Conservation (phyloP, 2,329 filamentous ascomycete genomes). For the Epichloe gansuensis region DNA sequence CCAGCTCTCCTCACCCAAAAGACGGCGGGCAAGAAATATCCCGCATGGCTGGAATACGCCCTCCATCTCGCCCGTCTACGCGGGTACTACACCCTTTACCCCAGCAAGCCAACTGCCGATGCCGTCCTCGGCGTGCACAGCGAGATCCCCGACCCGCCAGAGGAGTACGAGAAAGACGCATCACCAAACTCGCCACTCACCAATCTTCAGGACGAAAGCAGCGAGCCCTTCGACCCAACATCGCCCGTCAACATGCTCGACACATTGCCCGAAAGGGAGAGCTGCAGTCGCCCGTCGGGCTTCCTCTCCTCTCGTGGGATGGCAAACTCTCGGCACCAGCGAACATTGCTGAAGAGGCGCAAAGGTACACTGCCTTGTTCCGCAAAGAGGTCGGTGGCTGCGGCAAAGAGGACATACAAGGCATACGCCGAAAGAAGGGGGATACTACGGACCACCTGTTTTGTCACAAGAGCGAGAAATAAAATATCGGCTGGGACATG, state of each 20-base stretch:
- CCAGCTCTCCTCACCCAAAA: slow-evolving; percentile 38
- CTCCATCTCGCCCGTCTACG: slow-evolving; percentile 64
- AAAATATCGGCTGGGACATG: background rate
- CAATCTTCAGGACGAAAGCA: slow-evolving; percentile 18
- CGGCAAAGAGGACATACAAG: slow-evolving; percentile 18
- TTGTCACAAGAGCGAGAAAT: slow-evolving; percentile 33
- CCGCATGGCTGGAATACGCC: slow-evolving; percentile 68
- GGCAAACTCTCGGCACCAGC: slow-evolving; percentile 35
- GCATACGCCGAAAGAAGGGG: slow-evolving; percentile 14
- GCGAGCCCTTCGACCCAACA: slow-evolving; percentile 28
- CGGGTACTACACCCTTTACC: slow-evolving; percentile 73
- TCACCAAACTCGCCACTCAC: slow-evolving; percentile 10
- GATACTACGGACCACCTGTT: slow-evolving; percentile 53
- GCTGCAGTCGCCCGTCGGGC: slow-evolving; percentile 30
- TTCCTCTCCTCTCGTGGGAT: slow-evolving; percentile 54
- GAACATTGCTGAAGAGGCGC: slow-evolving; percentile 31
- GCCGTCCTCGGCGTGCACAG: slow-evolving; percentile 63
- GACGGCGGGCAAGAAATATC: slow-evolving; percentile 53
- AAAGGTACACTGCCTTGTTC: slow-evolving; percentile 46
- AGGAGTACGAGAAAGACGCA: slow-evolving; percentile 42
- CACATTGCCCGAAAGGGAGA: slow-evolving; percentile 31
- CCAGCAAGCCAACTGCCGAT: slow-evolving; percentile 41
- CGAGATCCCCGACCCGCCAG: slow-evolving; percentile 60
- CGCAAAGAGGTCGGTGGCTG: slow-evolving; percentile 58
- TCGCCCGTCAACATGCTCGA: slow-evolving; percentile 34